Evolutionary conservation across 2,329 filamentous ascomycete species (phyloP), one percentile per base, ranked within the genome.

Genomic region (Pyrenochaeta sp.): DNA sequence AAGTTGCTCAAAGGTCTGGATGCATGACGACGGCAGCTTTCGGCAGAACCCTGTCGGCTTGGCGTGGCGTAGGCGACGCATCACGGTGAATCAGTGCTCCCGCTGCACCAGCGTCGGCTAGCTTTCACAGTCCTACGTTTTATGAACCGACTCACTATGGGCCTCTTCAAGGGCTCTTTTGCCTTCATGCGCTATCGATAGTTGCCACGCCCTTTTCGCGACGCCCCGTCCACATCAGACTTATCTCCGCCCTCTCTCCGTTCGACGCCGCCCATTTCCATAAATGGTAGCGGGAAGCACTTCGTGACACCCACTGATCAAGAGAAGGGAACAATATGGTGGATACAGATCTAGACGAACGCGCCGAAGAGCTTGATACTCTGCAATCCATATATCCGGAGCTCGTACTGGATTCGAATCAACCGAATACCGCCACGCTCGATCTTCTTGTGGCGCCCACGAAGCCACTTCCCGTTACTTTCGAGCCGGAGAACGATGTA

Each of bases 311-410:
- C 15, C 36, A 39, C 5, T 5, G 36, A 19, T 39, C 36, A n/a
- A 36, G 15, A 13, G 15, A 19, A 13, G 13, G 12, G 34, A 9
- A 36, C 8, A 39, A 3, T 19, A 39, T 39, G 36, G 71, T 68
- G 12, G 69, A 68, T 13, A 37, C 51, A 7, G 52, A 61, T n/a
- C 6, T 56, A 19, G 86, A 89, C 69, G 86, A 89, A 65, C 83
- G 87, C 60, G 79, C 81, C 30, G 82, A 87, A 65, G 87, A 90
- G 74, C 78, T 89, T 46, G 82, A 80, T 9, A 83, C 86, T 25
- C 82, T 90, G 56, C 80, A 82, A 44, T 86, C 87, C 49, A 90
- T 90, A 55, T 90, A 82, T 58, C 87, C 87, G 1, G 87, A 90
- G 74, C 81, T 89, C 19, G 74, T 77, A 32, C 72, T 84, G 57